Evolutionary conservation across 495 filamentous ascomycete genomes (phyloP), one percentile per base, ranked within the genome.

Genomic region (Parachaetomium inaequale): DNA sequence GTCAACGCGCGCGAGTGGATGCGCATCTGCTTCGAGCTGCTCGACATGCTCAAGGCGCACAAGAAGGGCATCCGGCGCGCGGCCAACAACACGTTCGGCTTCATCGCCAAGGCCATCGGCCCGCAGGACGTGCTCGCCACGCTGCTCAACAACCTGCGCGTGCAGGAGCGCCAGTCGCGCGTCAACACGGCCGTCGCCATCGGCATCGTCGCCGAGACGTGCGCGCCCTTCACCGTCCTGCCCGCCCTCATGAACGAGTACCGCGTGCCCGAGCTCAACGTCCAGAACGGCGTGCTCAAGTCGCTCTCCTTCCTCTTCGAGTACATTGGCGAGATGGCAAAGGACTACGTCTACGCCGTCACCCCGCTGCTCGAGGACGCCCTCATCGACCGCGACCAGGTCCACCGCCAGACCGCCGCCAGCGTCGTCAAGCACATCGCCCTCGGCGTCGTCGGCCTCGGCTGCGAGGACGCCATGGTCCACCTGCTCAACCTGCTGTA

Each of bases 221-320:
- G 95, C 75, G 93, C 92, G 7, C 95, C 95, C 6, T 99, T 98
- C 77, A 98, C 95, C 2, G 94, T 98, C 5, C 89, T 99, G n/a
- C 95, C 95, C 1, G 95, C 93, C 1, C 79, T 99, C 63, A 99
- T 99, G 95, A 99, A 99, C 79, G 95, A 99, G 76, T 99, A 99
- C 75, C 90, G 95, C 36, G 94, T 98, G 2, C 95, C 94, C 0
- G 95, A 99, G 74, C 86, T 99, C 50, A 99, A 99, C 74, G 93
- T 99, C 7, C 94, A 98, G 75, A 99, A 98, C 69, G 95, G 95
- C 76, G 95, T 98, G 45, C 85, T 99, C 66, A 99, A 99, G 74
- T 90, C 92, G 10, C 84, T 99, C 64, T 93, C 90, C 31, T 99
- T 99, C 85, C 81, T 99, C 53, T 98, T 98, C 71, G 94, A 98